Conservation (phyloP, 2,329 filamentous ascomycete genomes). For the Penicillium sp. region DNA sequence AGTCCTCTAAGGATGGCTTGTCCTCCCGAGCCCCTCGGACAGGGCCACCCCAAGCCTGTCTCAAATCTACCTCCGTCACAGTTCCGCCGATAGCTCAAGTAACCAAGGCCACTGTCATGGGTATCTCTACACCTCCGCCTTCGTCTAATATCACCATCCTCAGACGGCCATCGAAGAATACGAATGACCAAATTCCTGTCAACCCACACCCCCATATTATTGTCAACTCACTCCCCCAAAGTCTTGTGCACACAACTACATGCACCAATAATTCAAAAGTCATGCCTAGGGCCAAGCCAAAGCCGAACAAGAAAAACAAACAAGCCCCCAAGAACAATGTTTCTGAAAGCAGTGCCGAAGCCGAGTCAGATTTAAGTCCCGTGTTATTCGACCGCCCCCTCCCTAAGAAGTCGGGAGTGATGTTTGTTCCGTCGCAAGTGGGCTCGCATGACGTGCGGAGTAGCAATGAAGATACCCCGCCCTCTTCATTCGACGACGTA, state of each 20-base stretch:
- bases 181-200: not conserved
- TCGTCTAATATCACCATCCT: constrained; percentile 18
- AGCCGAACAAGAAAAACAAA: constrained; percentile 3
- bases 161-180: not conserved
- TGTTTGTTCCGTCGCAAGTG: constrained; percentile 31
- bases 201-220: too few relatives aligned
- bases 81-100: not conserved
- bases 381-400: constrained; percentile 33
- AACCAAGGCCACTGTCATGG: not conserved
- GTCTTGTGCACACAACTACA: not conserved
- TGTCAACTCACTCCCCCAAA: not conserved
- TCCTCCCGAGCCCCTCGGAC: not conserved
- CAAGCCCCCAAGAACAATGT: constrained; percentile 12
- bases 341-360: constrained; percentile 29
- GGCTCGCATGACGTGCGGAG: constrained; percentile 14
- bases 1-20: not conserved
- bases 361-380: constrained; percentile 31
- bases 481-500: constrained; percentile 37
- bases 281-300: not conserved
- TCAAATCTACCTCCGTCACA: not conserved
- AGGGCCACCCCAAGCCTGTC: not conserved
- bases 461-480: constrained; percentile 29
- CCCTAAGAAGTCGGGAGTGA: constrained; percentile 13
- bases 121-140: not conserved
- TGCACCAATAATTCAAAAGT: not conserved